These are phyloP conservation scores for Candida freyschussii DNA, from an alignment of 1,139 yeast species.

Conservation along the genomic window DNA sequence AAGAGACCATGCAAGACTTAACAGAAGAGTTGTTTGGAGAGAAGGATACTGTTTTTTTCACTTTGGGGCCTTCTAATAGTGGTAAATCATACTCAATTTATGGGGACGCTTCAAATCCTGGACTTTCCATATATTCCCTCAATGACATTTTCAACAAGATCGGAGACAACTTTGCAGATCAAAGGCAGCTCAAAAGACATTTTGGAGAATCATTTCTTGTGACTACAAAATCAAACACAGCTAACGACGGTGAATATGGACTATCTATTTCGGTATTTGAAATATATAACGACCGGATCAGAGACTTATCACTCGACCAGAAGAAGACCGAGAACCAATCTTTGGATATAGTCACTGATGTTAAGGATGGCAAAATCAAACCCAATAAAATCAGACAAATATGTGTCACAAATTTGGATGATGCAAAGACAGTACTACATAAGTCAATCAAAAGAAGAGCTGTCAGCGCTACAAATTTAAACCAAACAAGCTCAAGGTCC, in stretches of 20 bases:
- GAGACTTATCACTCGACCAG: constrained; percentile 35
- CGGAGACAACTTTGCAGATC: constrained; percentile 17
- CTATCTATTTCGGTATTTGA: constrained; percentile 40
- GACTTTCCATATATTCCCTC: constrained; percentile 22
- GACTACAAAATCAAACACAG: constrained; percentile 13
- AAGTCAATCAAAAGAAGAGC: constrained; percentile 26
- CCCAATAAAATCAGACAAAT: constrained; percentile 34
- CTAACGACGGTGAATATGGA: constrained; percentile 23
- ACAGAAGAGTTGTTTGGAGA: constrained; percentile 30
- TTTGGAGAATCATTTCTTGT: constrained; percentile 28
- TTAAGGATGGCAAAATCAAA: constrained; percentile 33
- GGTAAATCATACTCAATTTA: constrained; percentile 39
- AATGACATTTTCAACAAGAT: constrained; percentile 24
- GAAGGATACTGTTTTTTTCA: constrained; percentile 39
- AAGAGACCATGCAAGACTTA: constrained; percentile 28
- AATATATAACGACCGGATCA: constrained; percentile 35
- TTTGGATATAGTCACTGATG: constrained; percentile 33
- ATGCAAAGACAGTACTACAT: constrained; percentile 26
- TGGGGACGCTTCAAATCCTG: constrained; percentile 27
- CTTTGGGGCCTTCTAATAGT: constrained; percentile 48
- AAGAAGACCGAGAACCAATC: constrained; percentile 27
- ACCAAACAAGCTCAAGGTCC: constrained; percentile 29
- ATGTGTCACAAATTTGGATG: constrained; percentile 27
- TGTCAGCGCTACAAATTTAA: constrained; percentile 22
- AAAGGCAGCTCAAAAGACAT: constrained; percentile 15